Percentiles rank a stretch among this genome's conserved stretches.
phyloP scores from a whole-genome alignment of 2,329 filamentous ascomycete genomes.

The Pyricularia pennisetigena region DNA sequence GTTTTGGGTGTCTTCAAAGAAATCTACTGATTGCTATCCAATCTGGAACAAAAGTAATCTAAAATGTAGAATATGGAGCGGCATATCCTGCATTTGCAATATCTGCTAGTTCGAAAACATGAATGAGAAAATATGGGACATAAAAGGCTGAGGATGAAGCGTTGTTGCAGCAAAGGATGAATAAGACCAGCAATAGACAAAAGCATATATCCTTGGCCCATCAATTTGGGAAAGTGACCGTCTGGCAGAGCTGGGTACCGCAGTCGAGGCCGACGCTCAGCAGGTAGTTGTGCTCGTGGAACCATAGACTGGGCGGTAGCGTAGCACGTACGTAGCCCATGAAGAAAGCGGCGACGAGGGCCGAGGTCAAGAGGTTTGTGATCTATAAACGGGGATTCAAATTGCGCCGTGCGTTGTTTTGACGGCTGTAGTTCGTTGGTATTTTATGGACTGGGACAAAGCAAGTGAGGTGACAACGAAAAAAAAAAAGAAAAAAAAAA shows the following conservation, averaged over 20 bases:
- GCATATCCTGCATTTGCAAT: no score
- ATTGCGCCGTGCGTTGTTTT: slow-evolving; percentile 17
- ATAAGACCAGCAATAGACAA: background rate
- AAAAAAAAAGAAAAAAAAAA: background rate
- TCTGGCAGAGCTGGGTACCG: slow-evolving; percentile 18
- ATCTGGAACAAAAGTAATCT: no score
- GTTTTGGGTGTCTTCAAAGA: no score
- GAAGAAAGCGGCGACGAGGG: slow-evolving; percentile 16
- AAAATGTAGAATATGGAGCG: no score
- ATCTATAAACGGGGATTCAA: slow-evolving; percentile 18
- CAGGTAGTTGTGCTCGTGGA: slow-evolving; percentile 32
- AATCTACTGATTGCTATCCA: no score
- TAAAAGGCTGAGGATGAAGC: background rate
- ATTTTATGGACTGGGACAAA: background rate
- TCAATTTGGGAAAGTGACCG: slow-evolving; percentile 19
- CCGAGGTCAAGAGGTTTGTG: slow-evolving; percentile 17
- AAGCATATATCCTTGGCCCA: slow-evolving; percentile 17
- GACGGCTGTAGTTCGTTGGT: slow-evolving; percentile 7
- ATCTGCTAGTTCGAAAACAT: no score
- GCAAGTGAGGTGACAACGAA: no score
- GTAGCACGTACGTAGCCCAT: slow-evolving; percentile 19
- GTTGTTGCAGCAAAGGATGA: background rate
- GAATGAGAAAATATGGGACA: background rate
- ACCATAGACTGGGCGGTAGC: slow-evolving; percentile 24
- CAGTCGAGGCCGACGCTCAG: slow-evolving; percentile 27